phyloP scores from a whole-genome alignment of 345 rosid genomes.

The Litchi chinensis region DNA sequence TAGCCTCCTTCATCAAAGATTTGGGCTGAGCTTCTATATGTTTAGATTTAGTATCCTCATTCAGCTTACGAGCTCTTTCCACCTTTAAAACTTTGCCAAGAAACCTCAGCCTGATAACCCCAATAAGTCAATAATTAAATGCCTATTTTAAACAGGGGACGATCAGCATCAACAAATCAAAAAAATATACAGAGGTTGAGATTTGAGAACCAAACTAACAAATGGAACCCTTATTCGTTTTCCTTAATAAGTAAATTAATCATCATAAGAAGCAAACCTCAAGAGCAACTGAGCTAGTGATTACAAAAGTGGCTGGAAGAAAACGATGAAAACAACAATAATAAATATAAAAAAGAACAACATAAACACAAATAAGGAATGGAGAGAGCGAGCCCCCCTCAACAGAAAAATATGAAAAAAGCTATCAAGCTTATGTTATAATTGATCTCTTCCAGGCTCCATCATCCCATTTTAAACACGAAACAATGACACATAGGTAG shows the following conservation, averaged over 20 bases:
- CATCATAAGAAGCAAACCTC: background rate
- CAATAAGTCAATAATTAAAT: conserved; percentile 21
- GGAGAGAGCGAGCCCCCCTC: background rate
- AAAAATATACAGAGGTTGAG: background rate
- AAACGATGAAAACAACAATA: background rate
- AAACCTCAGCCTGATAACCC: conserved; percentile 71
- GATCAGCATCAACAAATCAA: conserved; percentile 2
- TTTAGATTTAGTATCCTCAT: conserved; percentile 45
- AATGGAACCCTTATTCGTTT: background rate
- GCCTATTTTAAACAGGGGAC: background rate
- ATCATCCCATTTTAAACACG: background rate
- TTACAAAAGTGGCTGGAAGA: background rate
- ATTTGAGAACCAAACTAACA: background rate
- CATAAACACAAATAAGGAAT: background rate
- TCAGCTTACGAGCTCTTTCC: conserved; percentile 67
- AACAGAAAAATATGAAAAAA: background rate
- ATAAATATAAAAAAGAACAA: background rate
- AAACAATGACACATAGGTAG: background rate
- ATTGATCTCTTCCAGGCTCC: background rate
- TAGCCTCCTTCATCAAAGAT: conserved; percentile 40
- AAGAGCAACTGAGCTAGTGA: background rate
- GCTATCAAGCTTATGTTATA: background rate
- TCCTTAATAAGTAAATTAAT: background rate
- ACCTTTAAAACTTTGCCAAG: conserved; percentile 86
- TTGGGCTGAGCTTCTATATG: conserved; percentile 38